Evolutionary conservation across 257 asterid species (phyloP).

Genomic region (Dorcoceras hygrometricum): DNA sequence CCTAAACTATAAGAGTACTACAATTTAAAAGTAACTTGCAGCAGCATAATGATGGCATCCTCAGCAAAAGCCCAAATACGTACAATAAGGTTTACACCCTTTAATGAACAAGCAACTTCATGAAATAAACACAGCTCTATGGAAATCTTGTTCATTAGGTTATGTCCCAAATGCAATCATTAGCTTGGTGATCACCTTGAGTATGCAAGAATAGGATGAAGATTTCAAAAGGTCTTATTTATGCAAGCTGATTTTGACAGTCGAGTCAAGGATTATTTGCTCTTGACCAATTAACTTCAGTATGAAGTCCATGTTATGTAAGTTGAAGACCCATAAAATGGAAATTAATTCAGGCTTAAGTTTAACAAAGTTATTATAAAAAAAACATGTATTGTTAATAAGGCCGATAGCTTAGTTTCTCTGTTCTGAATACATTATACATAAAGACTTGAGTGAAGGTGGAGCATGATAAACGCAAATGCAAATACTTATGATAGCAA

Average conservation of each 20-base stretch:
- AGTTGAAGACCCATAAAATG: conserved; percentile 3
- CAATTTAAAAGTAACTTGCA: conserved; percentile 18
- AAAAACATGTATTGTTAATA: neutral
- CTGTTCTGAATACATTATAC: conserved; percentile 8
- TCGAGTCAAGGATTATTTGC: conserved; percentile 10
- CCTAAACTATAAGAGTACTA: conserved; percentile 17
- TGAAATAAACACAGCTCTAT: neutral
- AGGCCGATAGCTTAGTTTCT: conserved; percentile 15
- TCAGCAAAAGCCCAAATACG: conserved; percentile 5
- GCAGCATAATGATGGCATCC: conserved; percentile 4
- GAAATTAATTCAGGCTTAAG: neutral
- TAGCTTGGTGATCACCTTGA: neutral
- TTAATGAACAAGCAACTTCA: conserved; percentile 7
- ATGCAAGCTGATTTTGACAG: conserved; percentile 1
- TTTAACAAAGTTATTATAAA: conserved; percentile 14
- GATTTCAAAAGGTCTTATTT: neutral
- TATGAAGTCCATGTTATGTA: neutral
- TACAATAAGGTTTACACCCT: conserved; percentile 9
- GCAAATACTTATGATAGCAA: neutral
- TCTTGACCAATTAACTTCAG: neutral
- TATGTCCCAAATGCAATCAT: conserved; percentile 15
- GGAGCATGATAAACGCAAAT: neutral
- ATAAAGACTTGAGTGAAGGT: neutral
- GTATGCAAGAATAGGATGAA: conserved; percentile 9
- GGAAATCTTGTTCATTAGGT: conserved; percentile 12